Evolutionary conservation across 1,284 basidiomycete genomes (phyloP), one percentile per base, ranked within the genome.

Genomic region (Ganoderma meredithae): DNA sequence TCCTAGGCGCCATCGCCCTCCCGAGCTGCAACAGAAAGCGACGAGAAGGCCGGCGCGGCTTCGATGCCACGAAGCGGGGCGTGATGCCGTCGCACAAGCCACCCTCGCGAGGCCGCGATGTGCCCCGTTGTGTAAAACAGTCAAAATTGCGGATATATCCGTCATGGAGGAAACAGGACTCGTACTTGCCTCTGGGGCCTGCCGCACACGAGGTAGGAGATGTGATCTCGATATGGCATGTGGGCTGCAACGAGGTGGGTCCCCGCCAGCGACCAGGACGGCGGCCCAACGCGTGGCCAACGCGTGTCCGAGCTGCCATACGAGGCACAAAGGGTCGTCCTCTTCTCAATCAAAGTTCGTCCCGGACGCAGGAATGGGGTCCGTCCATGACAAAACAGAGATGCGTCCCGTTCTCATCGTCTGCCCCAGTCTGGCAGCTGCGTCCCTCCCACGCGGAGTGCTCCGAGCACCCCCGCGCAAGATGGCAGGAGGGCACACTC

Each of bases 201-300:
- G 66, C 73, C 74, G 63, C 74, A 76, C 82, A 83, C 79, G 83
- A 81, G 83, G 79, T 78, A 72, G 66, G 58, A 76, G 77, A 78
- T 72, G 70, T 69, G 73, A 78, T 72, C 81, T 81, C 49, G 78
- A 86, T 88, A 83, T 82, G 88, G 90, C 79, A 92, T 78, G 79
- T 85, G 70, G 70, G 86, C 78, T 76, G 82, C 84, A 79, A 81
- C 76, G 81, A 75, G 78, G 78, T 84, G 87, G 85, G 79, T 81
- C 83, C 39, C 41, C 39, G 22, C 58, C 9, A 40, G 41, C 58
- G 58, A 15, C 58, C 58, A 60, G 33, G 40, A 43, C 27, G 86
- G 81, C 82, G 88, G 86, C 84, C 81, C 81, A 78, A 84, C 74
- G 85, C 90, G 86, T 89, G 89, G 81, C 81, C 80, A 80, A 83